Percentiles rank a stretch among this genome's conserved stretches.
phyloP scores from a whole-genome alignment of 352 stramenopile genomes.

The Phytophthora pisi region DNA sequence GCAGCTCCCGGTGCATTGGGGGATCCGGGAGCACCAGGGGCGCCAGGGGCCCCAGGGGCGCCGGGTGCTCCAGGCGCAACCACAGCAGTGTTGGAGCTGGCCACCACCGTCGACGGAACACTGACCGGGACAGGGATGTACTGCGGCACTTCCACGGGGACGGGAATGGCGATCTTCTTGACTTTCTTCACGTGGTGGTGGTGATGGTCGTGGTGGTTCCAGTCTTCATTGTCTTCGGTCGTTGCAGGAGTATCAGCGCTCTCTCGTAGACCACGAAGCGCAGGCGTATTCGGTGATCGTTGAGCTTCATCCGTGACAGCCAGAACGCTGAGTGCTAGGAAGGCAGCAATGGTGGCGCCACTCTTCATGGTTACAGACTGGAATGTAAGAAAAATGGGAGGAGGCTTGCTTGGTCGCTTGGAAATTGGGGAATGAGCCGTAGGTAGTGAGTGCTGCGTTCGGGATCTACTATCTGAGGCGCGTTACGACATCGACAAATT shows the following conservation, averaged over 20 bases:
- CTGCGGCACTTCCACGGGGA: constrained; percentile 36
- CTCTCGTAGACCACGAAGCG: constrained; percentile 13
- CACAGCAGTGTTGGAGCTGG: constrained; percentile 28
- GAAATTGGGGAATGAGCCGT: constrained; percentile 3
- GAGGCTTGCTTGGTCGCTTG: constrained; percentile 5
- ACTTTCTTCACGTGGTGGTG: constrained; percentile 32
- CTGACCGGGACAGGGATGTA: constrained; percentile 32
- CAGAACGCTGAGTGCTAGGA: constrained; percentile 23
- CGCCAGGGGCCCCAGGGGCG: constrained; percentile 14
- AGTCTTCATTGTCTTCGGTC: constrained; percentile 18
- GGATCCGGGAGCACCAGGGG: constrained; percentile 1
- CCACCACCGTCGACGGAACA: constrained; percentile 29
- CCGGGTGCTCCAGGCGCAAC: constrained; percentile 17
- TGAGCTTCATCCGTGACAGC: constrained; percentile 11
- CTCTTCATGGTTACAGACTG: constrained; percentile 20
- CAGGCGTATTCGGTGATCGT: constrained; percentile 4
- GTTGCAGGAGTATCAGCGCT: constrained; percentile 12
- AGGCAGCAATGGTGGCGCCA: constrained; percentile 14
- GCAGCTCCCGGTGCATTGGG: constrained; percentile 1
- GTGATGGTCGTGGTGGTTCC: background rate
- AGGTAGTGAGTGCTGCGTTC: background rate
- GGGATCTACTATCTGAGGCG: background rate
- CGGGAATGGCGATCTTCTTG: constrained; percentile 41
- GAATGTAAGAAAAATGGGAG: constrained; percentile 4
- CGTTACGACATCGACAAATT: background rate